These are phyloP conservation scores for Colletotrichum neosansevieriae DNA, from an alignment of 2,329 filamentous ascomycete genomes.

Conservation along the genomic window DNA sequence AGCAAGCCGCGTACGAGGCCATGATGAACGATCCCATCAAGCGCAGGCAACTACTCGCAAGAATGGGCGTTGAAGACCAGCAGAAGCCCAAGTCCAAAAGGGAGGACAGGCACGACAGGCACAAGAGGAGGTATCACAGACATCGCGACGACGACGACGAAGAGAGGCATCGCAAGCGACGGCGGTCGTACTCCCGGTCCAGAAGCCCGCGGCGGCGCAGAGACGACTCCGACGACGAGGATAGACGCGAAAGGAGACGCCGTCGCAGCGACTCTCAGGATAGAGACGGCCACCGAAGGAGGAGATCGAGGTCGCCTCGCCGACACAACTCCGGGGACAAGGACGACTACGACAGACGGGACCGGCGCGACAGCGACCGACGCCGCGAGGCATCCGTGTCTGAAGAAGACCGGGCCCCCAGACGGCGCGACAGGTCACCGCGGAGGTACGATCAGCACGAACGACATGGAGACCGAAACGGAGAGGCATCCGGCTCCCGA, in stretches of 20 bases:
- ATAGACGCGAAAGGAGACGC: slow-evolving; percentile 32
- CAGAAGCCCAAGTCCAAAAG: slow-evolving; percentile 49
- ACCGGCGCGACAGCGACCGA: slow-evolving; percentile 46
- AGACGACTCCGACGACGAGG: slow-evolving; percentile 42
- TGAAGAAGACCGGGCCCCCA: slow-evolving; percentile 48
- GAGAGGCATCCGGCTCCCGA: slow-evolving; percentile 36
- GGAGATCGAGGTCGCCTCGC: slow-evolving; percentile 35
- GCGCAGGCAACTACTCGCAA: slow-evolving; percentile 74
- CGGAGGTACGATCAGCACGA: slow-evolving; percentile 32
- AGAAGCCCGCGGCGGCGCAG: slow-evolving; percentile 52
- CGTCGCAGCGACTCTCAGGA: slow-evolving; percentile 39
- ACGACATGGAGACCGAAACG: slow-evolving; percentile 43
- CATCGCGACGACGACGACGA: slow-evolving; percentile 58
- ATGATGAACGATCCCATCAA: slow-evolving; percentile 83
- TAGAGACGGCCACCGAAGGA: slow-evolving; percentile 34
- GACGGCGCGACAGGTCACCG: slow-evolving; percentile 43
- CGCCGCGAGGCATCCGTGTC: slow-evolving; percentile 45
- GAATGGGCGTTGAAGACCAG: slow-evolving; percentile 68
- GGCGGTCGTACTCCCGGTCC: slow-evolving; percentile 61
- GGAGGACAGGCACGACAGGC: slow-evolving; percentile 62
- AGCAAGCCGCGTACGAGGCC: slow-evolving; percentile 82
- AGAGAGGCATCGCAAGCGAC: slow-evolving; percentile 53
- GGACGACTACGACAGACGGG: slow-evolving; percentile 15
- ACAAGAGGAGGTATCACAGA: slow-evolving; percentile 55
- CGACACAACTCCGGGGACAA: slow-evolving; percentile 34